phyloP scores from a whole-genome alignment of 345 rosid genomes.

The Citrus medica region DNA sequence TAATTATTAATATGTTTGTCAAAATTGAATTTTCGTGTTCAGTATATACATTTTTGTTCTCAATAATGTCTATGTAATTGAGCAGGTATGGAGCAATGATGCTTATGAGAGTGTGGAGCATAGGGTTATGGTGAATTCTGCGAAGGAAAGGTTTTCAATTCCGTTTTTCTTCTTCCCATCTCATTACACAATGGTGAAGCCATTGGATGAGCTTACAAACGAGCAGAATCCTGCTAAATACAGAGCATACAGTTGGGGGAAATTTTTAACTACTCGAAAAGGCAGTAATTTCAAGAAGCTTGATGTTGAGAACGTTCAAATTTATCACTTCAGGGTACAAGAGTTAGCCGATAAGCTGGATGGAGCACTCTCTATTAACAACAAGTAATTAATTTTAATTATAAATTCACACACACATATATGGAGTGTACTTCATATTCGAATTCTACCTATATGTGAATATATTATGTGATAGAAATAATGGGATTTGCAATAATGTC shows the following conservation, averaged over 20 bases:
- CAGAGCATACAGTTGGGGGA: conserved; percentile 40
- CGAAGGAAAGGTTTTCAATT: conserved; percentile 44
- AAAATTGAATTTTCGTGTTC: neutral
- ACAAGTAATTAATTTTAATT: no score
- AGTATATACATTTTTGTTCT: neutral
- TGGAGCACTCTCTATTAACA: neutral
- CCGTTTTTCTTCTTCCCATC: conserved; percentile 42
- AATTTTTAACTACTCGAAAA: conserved; percentile 30
- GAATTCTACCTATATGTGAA: no score
- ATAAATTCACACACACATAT: no score
- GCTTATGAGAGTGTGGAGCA: conserved; percentile 48
- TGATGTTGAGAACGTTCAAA: conserved; percentile 42
- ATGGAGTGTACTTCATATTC: no score
- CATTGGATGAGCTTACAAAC: conserved; percentile 13
- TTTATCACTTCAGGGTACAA: conserved; percentile 27
- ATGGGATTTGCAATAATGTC: no score
- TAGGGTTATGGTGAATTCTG: conserved; percentile 39
- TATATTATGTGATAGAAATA: no score
- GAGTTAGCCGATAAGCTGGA: neutral
- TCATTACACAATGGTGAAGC: conserved; percentile 22
- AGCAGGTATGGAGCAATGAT: conserved; percentile 55
- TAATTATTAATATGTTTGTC: neutral
- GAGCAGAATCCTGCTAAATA: conserved; percentile 33
- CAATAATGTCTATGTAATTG: neutral
- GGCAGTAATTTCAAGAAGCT: conserved; percentile 42